A percentile compares a stretch with the other conserved stretches of the same genome.
Conservation (phyloP, 495 filamentous ascomycete species). For the Thermothielavioides terrestris region DNA sequence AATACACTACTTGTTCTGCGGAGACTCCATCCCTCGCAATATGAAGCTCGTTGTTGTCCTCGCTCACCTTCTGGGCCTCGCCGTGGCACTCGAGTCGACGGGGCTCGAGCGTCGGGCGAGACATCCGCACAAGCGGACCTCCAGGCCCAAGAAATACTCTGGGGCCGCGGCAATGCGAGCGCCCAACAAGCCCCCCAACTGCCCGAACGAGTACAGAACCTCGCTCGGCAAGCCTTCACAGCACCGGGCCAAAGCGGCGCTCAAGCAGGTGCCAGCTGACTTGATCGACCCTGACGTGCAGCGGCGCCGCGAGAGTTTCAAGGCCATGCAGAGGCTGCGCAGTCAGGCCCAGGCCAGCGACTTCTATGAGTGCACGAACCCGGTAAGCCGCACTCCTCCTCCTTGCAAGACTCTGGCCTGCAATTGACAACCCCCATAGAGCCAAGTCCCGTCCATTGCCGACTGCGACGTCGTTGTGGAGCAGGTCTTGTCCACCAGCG, state of each 20-base stretch:
- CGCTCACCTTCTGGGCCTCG: constrained; percentile 22
- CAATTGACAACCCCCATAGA: constrained; percentile 12
- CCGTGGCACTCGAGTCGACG: constrained; percentile 16
- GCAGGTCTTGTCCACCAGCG: constrained; percentile 25
- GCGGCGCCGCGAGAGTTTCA: constrained; percentile 18
- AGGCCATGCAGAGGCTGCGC: constrained; percentile 10
- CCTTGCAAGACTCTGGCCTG: neutral
- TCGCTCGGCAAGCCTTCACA: constrained; percentile 15
- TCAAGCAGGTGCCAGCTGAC: constrained; percentile 19
- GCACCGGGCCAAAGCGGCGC: constrained; percentile 16
- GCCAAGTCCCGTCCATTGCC: constrained; percentile 15
- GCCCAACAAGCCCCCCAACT: constrained; percentile 8
- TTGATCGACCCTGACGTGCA: constrained; percentile 7
- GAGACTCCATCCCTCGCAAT: neutral
- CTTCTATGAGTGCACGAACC: constrained; percentile 33
- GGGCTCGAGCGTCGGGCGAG: constrained; percentile 8
- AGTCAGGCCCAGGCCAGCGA: constrained; percentile 15
- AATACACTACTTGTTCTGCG: too few relatives aligned
- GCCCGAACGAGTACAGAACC: constrained; percentile 19
- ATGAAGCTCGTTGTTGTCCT: constrained; percentile 32
- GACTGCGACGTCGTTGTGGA: constrained; percentile 32
- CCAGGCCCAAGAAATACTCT: constrained; percentile 6
- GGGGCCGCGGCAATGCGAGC: constrained; percentile 7
- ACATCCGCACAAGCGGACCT: neutral
- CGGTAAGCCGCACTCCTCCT: constrained; percentile 23